Base-by-base conservation (phyloP, 495 filamentous ascomycete genomes). In the Chaetomium fimeti region DNA sequence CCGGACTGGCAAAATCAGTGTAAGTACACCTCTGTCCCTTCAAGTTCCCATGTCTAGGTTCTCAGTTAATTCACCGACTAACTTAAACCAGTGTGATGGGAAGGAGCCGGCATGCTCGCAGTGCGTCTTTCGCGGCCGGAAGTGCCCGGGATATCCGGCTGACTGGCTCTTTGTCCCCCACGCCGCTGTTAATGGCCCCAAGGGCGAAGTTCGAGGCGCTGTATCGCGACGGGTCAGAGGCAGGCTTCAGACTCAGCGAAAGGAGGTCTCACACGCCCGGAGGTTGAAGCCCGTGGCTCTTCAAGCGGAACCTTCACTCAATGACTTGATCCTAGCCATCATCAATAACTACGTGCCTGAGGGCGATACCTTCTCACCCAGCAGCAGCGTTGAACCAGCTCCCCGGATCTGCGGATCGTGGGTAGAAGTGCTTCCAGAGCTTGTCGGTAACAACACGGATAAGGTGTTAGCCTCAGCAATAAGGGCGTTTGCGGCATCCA, bases 341-440 rank as follows among this genome's bases (percentile, higher is more conserved):
- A 43, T 43, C 15, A 13, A 43, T 3, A 43, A 43, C 40, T 43
- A 43, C 40, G 40, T 43, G 40, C 40, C 40, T 3, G 40, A 43
- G 16, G 16, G 13, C 40, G 40, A 43, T 18, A 18, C 15, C 13
- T 6, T 43, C 13, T 11, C 3, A n/a, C 20, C 5, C 20, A n/a
- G 4, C 25, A 25, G 25, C 57, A 48, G 8, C 25, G 42, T 48
- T n/a, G 63, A 55, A 32, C 53, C 51, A 16, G 22, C 60, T 22
- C 68, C 75, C 40, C 73, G 74, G 47, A 74, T 79, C 32, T 78
- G 77, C 45, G 77, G 77, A 5, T 64, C 71, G 4, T 80, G 76
- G 76, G 72, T 78, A 0, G 76, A 76, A 62, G 70, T 74, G 1
- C 69, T 78, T 7, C 73, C 75, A 0, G 66, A 59, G 1, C 68